Conservation (phyloP, 2,329 filamentous ascomycete species). For the Chrysoporthe deuterocubensis region DNA sequence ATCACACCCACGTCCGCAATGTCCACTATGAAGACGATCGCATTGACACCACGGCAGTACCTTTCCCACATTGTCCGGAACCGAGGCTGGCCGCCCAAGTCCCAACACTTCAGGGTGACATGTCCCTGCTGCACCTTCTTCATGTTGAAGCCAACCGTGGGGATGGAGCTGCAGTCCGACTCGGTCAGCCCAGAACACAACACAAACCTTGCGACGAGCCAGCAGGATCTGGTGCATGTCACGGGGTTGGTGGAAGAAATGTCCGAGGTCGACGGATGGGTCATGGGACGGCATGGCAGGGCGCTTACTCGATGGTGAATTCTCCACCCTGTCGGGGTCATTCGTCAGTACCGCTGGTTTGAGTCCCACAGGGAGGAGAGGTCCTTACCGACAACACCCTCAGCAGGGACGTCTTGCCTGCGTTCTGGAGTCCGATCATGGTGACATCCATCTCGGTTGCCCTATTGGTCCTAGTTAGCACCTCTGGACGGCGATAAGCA, state of each 20-base stretch:
- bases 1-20: slow-evolving; percentile 84
- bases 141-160: slow-evolving; percentile 98
- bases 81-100: slow-evolving; percentile 93
- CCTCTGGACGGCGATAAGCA: slow-evolving; percentile 13
- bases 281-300: slow-evolving; percentile 22
- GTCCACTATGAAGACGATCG: slow-evolving; percentile 98
- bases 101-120: slow-evolving; percentile 99
- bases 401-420: slow-evolving; percentile 94
- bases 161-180: slow-evolving; percentile 76
- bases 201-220: slow-evolving; percentile 40
- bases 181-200: slow-evolving; percentile 35
- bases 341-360: slow-evolving; percentile 27
- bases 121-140: slow-evolving; percentile 97
- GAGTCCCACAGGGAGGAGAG: slow-evolving; percentile 5
- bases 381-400: slow-evolving; percentile 87
- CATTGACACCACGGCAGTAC: slow-evolving; percentile 96
- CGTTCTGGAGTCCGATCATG: slow-evolving; percentile 97
- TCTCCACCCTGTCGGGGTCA: slow-evolving; percentile 77
- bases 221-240: slow-evolving; percentile 21
- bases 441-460: slow-evolving; percentile 99
- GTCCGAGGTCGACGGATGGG: slow-evolving; percentile 27
- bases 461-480: slow-evolving; percentile 55
- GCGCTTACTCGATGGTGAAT: slow-evolving; percentile 95
- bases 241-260: slow-evolving; percentile 28
- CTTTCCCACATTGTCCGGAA: slow-evolving; percentile 99